Conservation (phyloP, 2,329 filamentous ascomycete genomes). For the Ceratocystis variospora region DNA sequence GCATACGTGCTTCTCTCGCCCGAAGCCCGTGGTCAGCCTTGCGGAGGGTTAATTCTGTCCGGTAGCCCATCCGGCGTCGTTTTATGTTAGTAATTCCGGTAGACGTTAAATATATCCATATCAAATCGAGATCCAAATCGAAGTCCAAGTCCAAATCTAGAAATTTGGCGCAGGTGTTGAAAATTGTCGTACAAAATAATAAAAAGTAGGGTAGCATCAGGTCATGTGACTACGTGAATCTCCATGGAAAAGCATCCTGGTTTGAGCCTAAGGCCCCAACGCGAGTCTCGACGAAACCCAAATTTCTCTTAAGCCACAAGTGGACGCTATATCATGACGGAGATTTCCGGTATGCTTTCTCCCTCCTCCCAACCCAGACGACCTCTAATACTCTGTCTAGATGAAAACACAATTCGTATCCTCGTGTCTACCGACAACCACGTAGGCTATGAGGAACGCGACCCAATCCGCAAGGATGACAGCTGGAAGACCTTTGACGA, state of each 20-base stretch:
- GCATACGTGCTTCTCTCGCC: too few species aligned
- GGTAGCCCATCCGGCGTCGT: too few species aligned
- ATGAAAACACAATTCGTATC: slow-evolving; percentile 79
- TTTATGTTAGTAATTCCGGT: too few species aligned
- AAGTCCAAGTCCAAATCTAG: too few species aligned
- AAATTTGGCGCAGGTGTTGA: neutral
- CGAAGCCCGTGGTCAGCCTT: too few species aligned
- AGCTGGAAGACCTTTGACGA: slow-evolving; percentile 96
- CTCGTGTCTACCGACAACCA: slow-evolving; percentile 93
- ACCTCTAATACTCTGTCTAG: slow-evolving; percentile 21
- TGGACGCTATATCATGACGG: neutral
- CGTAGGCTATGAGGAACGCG: slow-evolving; percentile 90
- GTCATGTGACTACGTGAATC: neutral
- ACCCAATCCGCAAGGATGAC: slow-evolving; percentile 87
- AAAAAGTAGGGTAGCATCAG: neutral
- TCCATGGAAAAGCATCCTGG: neutral
- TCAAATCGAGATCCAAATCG: too few species aligned
- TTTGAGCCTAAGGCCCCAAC: neutral
- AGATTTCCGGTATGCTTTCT: neutral
- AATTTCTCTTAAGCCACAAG: neutral
- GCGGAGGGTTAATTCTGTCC: too few species aligned
- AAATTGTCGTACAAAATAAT: neutral
- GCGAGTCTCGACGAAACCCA: neutral
- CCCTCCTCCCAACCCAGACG: neutral
- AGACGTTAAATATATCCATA: too few species aligned